Base-by-base conservation (phyloP, 2,329 filamentous ascomycete genomes). In the Ascochyta pisi region DNA sequence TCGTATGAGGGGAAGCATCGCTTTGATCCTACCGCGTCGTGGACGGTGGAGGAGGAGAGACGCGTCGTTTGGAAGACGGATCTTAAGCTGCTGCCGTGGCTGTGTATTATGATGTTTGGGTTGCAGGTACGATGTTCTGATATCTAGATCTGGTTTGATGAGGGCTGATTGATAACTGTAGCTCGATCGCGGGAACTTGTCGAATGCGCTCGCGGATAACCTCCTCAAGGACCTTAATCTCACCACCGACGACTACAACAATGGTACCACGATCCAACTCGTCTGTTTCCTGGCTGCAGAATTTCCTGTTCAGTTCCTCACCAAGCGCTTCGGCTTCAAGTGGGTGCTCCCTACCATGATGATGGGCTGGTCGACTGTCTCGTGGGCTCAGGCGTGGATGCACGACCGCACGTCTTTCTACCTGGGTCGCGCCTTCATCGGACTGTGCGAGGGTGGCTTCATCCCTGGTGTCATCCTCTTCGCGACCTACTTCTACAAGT, bases 401-500 rank as follows among this genome's bases (percentile, higher is more conserved):
- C 62, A 67, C 38, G 82, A 79, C 6, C 77, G 76, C 35, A 69
- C 71, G 0, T 74, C 73, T 0, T 81, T 80, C 58, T 79, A 73
- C 54, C 70, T 77, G 7, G 70, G 69, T 4, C 69, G 79, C 26
- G 73, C 73, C 15, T 67, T 81, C 3, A 71, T 81, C 6, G 78
- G 78, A 4, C 61, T 78, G 23, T 74, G 78, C 35, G 78, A 77
- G 61, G 78, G 73, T 33, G 77, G 77, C 2, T 88, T 87, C 61
- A 87, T 88, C 44, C 84, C 85, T 0, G 85, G 86, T 52, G 83
- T 84, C 16, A 82, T 89, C 15, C 76, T 89, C 0, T 91, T 88
- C 74, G 78, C 91, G 4, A 87, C 85, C 1, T 92, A 92, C 73
- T 92, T 89, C 73, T 92, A 91, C 78, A 92, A 85, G 49, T 84